Evolutionary conservation across 495 filamentous ascomycete species (phyloP).

Genomic region (Penicillium angulare): DNA sequence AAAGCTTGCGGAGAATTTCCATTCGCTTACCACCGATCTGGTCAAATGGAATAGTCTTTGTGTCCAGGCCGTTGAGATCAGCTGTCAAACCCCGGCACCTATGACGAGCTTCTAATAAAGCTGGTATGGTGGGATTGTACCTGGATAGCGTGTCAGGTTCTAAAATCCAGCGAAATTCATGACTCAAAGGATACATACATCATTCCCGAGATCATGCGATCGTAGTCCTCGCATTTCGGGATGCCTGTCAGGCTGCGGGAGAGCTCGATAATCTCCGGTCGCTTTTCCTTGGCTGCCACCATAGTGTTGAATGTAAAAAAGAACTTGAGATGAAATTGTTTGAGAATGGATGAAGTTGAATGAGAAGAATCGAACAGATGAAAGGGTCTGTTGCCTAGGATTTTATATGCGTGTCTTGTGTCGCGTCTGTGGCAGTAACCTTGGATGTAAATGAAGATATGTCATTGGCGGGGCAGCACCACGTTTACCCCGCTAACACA

Average conservation of each 20-base stretch:
- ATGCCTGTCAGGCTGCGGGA: slow-evolving; percentile 39
- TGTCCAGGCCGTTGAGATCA: slow-evolving; percentile 50
- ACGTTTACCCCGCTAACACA: too few species aligned
- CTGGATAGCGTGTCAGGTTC: slow-evolving; percentile 12
- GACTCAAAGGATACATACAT: slow-evolving; percentile 33
- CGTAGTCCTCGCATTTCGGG: slow-evolving; percentile 50
- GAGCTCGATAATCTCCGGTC: slow-evolving; percentile 42
- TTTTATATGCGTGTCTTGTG: too few species aligned
- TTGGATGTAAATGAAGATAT: too few species aligned
- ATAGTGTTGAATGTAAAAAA: not conserved
- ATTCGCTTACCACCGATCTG: slow-evolving; percentile 31
- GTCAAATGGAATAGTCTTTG: slow-evolving; percentile 36
- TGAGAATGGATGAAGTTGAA: too few species aligned
- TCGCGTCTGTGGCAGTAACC: too few species aligned
- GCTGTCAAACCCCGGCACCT: slow-evolving; percentile 39
- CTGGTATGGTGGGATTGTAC: slow-evolving; percentile 43
- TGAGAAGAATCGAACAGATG: too few species aligned
- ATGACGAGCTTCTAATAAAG: slow-evolving; percentile 42
- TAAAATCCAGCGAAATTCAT: not conserved
- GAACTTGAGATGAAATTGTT: not conserved
- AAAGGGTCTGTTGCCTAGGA: too few species aligned
- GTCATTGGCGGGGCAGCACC: too few species aligned
- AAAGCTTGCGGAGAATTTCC: slow-evolving; percentile 37
- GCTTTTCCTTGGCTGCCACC: slow-evolving; percentile 43
- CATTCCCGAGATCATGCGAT: slow-evolving; percentile 57